Base-by-base conservation (phyloP, 345 rosid genomes). In the Turritis glabra region DNA sequence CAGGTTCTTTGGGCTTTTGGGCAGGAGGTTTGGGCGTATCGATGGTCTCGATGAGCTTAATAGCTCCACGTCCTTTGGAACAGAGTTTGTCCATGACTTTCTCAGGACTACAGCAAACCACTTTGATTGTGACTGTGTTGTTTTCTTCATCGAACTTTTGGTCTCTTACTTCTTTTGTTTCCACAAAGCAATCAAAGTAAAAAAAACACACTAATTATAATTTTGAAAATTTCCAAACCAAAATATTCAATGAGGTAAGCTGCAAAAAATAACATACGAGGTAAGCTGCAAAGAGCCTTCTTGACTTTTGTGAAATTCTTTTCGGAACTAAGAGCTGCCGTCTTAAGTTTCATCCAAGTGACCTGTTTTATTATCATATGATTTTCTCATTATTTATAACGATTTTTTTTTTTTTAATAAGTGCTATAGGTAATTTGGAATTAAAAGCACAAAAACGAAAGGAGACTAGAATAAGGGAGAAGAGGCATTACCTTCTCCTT, bases 41-140 rank as follows among this genome's bases (percentile, higher is more conserved):
- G 71, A 61, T 64, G 69, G 73, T 77, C 32, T 77, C 78, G 17
- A 90, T 83, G 43, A 77, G 62, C 72, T 74, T 54, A 37, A 88
- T 80, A 14, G 77, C 15, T 2, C 82, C 81, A 13, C 81, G 84
- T 2, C 87, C 90, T 71, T 82, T 84, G 64, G 73, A 43, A 57
- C 80, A 78, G 5, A 90, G 63, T 65, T 83, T 86, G 7, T 82
- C 54, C 76, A 75, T 81, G 26, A 89, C 72, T 73, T 82, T 84
- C 32, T 86, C 92, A 1, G 94, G 96, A 59, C 76, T 79, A 77
- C 89, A 87, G 44, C 95, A 87, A 21, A 82, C 86, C 25, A 93
- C 96, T 10, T 78, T 93, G 79, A 91, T 79, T 15, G 37, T 74
- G 72, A 87, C 94, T 0, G 66, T 84, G 77, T 87, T 85, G 15